Conservation (phyloP, 495 filamentous ascomycete genomes). For the Durotheca rogersii region DNA sequence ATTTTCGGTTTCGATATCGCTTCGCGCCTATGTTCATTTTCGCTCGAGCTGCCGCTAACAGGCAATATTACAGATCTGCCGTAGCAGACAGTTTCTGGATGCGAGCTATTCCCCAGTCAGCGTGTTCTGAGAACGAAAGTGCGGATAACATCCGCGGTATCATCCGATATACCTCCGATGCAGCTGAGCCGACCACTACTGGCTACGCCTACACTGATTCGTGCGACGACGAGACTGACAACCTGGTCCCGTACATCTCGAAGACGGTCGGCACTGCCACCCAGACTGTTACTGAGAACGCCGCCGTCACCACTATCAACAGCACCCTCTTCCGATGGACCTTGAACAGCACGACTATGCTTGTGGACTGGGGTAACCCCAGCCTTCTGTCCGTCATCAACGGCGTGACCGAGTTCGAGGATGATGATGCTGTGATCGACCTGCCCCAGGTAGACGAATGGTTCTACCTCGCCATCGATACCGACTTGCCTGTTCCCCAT, state of each 20-base stretch:
- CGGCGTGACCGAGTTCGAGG: conserved; percentile 33
- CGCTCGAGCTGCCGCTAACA: too few species aligned
- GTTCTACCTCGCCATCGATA: conserved; percentile 43
- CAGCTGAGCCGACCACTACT: conserved; percentile 38
- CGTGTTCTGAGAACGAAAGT: conserved; percentile 45
- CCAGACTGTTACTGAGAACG: conserved; percentile 29
- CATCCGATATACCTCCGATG: conserved; percentile 49
- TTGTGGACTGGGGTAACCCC: conserved; percentile 45
- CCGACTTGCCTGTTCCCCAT: conserved; percentile 21
- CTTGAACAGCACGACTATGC: conserved; percentile 43
- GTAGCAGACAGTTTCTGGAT: conserved; percentile 60
- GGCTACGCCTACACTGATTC: conserved; percentile 32
- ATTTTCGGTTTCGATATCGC: too few species aligned
- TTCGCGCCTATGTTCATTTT: too few species aligned
- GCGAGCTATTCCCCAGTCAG: conserved; percentile 56
- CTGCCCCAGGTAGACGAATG: conserved; percentile 43
- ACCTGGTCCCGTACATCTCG: conserved; percentile 47
- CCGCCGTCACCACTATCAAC: conserved; percentile 27
- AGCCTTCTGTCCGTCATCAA: conserved; percentile 43
- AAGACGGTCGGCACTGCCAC: conserved; percentile 35
- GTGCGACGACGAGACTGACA: conserved; percentile 43
- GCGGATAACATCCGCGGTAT: conserved; percentile 58
- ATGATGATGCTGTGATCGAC: conserved; percentile 39
- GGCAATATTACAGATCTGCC: conserved; percentile 7
- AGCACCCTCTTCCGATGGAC: conserved; percentile 47